Evolutionary conservation across 495 filamentous ascomycete genomes (phyloP), one percentile per base, ranked within the genome.

Genomic region (Pseudotulostoma volvatum): DNA sequence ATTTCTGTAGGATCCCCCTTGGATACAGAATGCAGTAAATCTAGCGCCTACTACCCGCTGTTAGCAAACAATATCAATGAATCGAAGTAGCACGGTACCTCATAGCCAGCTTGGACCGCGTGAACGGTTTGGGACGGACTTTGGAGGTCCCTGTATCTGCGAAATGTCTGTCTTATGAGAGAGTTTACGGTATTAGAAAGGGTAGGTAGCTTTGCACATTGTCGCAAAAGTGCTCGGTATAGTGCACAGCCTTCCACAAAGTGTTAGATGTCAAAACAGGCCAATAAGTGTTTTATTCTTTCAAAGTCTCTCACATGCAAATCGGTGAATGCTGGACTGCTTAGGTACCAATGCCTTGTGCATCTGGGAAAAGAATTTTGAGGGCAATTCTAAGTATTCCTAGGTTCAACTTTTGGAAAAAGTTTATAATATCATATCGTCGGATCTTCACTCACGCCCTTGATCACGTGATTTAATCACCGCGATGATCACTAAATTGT

Each of bases 171-270:
- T 39, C 61, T 63, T 36, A 81, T 48, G 23, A 65, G 45, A 41
- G 55, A 43, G 47, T 61, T 53, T 44, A 70, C 49, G 38, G 60
- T n/a, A n/a, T n/a, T 28, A 25, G 20, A 39, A 1, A 39, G 28
- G 18, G 25, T 11, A n/a, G 66, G 59, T 36, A 78, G 50, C 38
- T 53, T 60, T 14, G 56, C 50, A 48, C 61, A 74, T 61, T 72
- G 70, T 43, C 67, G 72, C 23, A 85, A 60, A 46, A 90, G 73
- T 20, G 77, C 72, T 46, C 77, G 67, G 54, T 78, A 86, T 37
- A 90, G 76, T 23, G 80, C 73, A 48, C 81, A 62, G 51, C 78
- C 80, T 85, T 44, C n/a, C 16, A 17, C 7, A 30, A 39, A 4
- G 30, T 23, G 31, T 42, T 39, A 43, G 44, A 30, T 11, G 19